phyloP scores from a whole-genome alignment of 1,139 yeast species.

The Pichiaceae sp. region DNA sequence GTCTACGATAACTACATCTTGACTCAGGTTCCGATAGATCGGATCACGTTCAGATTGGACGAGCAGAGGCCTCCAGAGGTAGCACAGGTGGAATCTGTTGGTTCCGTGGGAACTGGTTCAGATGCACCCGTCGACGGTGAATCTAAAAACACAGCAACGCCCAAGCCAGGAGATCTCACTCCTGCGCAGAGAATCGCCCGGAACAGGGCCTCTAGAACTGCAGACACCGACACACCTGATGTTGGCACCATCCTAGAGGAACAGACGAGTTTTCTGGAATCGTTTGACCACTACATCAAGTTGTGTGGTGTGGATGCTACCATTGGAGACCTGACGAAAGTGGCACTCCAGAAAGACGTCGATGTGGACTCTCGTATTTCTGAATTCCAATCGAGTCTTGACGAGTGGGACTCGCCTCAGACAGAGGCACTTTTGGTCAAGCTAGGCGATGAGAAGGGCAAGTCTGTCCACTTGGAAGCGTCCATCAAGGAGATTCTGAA shows the following conservation, averaged over 20 bases:
- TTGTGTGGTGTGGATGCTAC: slow-evolving; percentile 8
- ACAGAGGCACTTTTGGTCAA: slow-evolving; percentile 27
- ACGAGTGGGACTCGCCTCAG: slow-evolving; percentile 34
- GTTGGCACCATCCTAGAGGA: slow-evolving; percentile 10
- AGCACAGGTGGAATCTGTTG: slow-evolving; percentile 3
- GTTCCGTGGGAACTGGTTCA: slow-evolving; percentile 4
- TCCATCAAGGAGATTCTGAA: slow-evolving; percentile 33
- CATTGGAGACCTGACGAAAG: slow-evolving; percentile 4
- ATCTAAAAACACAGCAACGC: slow-evolving; percentile 2
- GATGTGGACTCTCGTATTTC: slow-evolving; percentile 13
- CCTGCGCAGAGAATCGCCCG: slow-evolving; percentile 13
- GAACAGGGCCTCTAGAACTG: slow-evolving; percentile 23
- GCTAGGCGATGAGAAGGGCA: slow-evolving; percentile 9
- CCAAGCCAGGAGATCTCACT: slow-evolving; percentile 5
- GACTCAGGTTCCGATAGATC: slow-evolving; percentile 40
- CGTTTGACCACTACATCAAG: slow-evolving; percentile 11
- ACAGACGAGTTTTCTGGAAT: slow-evolving; percentile 8
- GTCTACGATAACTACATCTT: slow-evolving; percentile 43
- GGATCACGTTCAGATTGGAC: slow-evolving; percentile 23
- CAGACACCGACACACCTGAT: slow-evolving; percentile 14
- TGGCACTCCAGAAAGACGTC: slow-evolving; percentile 7
- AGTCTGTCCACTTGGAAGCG: slow-evolving; percentile 7
- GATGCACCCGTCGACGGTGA: slow-evolving; percentile 1
- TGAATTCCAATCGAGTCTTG: slow-evolving; percentile 14
- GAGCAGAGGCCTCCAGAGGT: slow-evolving; percentile 4